phyloP scores from a whole-genome alignment of 768 basidiomycete genomes.

The Cystobasidium onofrii region DNA sequence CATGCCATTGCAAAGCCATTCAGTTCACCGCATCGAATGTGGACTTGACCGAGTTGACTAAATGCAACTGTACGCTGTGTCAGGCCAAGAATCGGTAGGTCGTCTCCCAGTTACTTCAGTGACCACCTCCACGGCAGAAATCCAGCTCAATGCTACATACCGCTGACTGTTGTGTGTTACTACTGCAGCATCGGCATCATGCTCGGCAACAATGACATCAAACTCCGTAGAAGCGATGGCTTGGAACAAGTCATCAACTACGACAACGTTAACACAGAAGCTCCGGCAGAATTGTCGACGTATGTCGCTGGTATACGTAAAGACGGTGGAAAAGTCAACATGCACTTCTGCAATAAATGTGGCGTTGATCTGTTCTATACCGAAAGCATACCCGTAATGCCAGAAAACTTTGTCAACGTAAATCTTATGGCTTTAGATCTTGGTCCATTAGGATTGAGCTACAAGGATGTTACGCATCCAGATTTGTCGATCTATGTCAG shows the following conservation, averaged over 20 bases:
- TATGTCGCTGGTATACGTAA: background rate
- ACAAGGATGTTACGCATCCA: background rate
- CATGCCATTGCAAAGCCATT: background rate
- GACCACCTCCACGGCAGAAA: too few species aligned
- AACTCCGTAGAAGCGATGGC: background rate
- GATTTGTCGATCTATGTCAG: background rate
- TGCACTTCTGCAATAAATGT: background rate
- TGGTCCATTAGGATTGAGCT: background rate
- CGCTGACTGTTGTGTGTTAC: too few species aligned
- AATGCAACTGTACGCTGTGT: slow-evolving; percentile 1
- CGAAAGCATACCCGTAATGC: slow-evolving; percentile 3
- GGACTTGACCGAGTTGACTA: background rate
- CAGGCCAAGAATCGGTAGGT: background rate
- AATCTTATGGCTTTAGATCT: background rate
- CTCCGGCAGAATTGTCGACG: background rate
- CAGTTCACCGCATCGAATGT: background rate
- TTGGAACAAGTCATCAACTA: background rate
- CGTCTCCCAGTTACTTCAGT: too few species aligned
- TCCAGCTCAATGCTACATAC: background rate
- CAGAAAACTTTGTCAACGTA: background rate
- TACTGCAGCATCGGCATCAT: background rate
- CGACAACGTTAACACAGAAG: background rate
- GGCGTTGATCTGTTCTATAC: background rate
- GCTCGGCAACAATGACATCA: background rate
- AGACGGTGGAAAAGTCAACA: slow-evolving; percentile 1